These are phyloP conservation scores for Fraxinus pennsylvanica DNA, from an alignment of 257 asterid genomes.

Conservation along the genomic window DNA sequence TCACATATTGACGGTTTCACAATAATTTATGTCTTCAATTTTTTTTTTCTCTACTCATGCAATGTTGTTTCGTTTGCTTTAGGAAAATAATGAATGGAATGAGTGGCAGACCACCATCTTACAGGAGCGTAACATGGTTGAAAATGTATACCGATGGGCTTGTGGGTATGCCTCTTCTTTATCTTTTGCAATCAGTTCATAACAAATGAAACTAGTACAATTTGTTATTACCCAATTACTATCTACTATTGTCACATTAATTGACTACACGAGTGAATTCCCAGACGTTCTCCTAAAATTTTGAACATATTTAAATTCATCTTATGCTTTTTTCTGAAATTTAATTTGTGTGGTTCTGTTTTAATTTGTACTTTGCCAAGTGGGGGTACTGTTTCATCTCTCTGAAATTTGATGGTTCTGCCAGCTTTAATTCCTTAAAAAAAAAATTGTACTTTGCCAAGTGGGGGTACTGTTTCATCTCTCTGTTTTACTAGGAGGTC, in stretches of 20 bases:
- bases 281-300: not conserved
- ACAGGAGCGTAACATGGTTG: slow-evolving; percentile 75
- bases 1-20: not conserved
- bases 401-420: slow-evolving; percentile 12
- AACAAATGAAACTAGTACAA: not conserved
- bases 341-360: not conserved
- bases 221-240: not conserved
- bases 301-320: not conserved
- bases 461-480: not conserved
- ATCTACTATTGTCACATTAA: not conserved
- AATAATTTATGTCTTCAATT: not conserved
- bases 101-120: slow-evolving; percentile 74
- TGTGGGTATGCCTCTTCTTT: slow-evolving; percentile 71
- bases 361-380: slow-evolving; percentile 4
- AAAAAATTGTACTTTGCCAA: not conserved
- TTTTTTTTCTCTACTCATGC: slow-evolving; percentile 16
- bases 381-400: not conserved
- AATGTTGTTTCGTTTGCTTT: slow-evolving; percentile 27
- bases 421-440: slow-evolving; percentile 14
- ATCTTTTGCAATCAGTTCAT: slow-evolving; percentile 1
- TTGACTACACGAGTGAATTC: slow-evolving; percentile 14
- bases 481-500: not conserved
- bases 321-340: not conserved
- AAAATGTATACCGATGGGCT: slow-evolving; percentile 84
- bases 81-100: slow-evolving; percentile 77